Evolutionary conservation across 345 rosid genomes (phyloP), one percentile per base, ranked within the genome.

Genomic region (Ricinus communis): DNA sequence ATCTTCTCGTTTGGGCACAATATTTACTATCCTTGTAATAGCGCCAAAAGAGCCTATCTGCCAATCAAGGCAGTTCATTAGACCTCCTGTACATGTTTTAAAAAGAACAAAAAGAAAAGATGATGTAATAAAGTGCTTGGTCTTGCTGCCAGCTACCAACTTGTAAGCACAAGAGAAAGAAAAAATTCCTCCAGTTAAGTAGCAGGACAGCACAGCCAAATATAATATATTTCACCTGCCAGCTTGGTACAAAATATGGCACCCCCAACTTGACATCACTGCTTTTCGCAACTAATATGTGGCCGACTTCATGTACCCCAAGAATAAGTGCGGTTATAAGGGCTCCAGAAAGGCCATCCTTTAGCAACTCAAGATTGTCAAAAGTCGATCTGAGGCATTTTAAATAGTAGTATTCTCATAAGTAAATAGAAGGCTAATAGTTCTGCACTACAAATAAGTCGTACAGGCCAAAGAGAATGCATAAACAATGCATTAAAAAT

Each of bases 11-110:
- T 82, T 94, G 70, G 88, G 58, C 13, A 94, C 96, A 41, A 91
- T 94, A 69, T 81, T 94, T 74, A 71, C 81, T 31, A 91, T 90
- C 80, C 98, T 88, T 31, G 98, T 91, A 72, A 91, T 90, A 66
- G 95, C 93, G 76, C 98, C 98, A 79, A 91, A 94, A 68, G 96
- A 94, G 82, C 97, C 97, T 90, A 90, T 90, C 97, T 94, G 96
- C 93, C 93, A 90, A 83, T 71, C 87, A 80, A 87, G 75, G 73
- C 67, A 76, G 74, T 62, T 72, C 80, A 81, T 76, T 72, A 84
- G 85, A 69, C 22, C 68, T 77, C 36, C 24, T 53, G 43, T 13
- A 30, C 16, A 47, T 11, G 11, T 40, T 46, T 6, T 43, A 14
- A 18, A 8, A 41, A 43, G 33, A 62, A 60, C 5, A 41, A 27